Evolutionary conservation across 192 early-diverging fungal species (phyloP).

Genomic region (Coemansia sp.): DNA sequence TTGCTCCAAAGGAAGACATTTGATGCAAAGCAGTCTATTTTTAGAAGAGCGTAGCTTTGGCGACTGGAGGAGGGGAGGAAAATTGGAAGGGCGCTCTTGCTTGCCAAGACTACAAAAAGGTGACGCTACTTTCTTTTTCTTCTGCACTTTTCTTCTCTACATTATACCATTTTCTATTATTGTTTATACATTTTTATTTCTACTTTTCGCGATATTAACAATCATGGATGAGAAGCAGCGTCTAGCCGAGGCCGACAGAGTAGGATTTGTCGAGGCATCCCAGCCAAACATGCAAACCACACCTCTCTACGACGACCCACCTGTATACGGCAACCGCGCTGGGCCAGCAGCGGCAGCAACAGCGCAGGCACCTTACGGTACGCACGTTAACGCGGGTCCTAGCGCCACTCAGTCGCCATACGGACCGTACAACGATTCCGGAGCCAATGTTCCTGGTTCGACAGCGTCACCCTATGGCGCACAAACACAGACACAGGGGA

Average conservation of each 20-base stretch:
- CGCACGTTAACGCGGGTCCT: not conserved
- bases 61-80: not conserved
- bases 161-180: not conserved
- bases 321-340: not conserved
- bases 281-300: not conserved
- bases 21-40: not conserved
- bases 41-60: not conserved
- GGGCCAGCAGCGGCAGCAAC: not conserved
- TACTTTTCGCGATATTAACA: not conserved
- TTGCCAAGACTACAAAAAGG: not conserved
- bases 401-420: slow-evolving; percentile 4
- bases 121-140: not conserved
- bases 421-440: slow-evolving; percentile 18
- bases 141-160: not conserved
- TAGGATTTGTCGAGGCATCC: not conserved
- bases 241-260: slow-evolving; percentile 11
- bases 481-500: not conserved
- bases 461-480: not conserved
- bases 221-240: slow-evolving; percentile 15
- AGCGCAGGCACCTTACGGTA: slow-evolving; percentile 13
- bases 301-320: slow-evolving; percentile 17
- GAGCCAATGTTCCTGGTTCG: not conserved
- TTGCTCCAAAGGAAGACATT: not conserved
- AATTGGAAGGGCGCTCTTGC: not conserved
- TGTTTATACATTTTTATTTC: not conserved